Evolutionary conservation across 139 green algal species (phyloP), one percentile per base, ranked within the genome.

Genomic region (Parachlorella kessleri): DNA sequence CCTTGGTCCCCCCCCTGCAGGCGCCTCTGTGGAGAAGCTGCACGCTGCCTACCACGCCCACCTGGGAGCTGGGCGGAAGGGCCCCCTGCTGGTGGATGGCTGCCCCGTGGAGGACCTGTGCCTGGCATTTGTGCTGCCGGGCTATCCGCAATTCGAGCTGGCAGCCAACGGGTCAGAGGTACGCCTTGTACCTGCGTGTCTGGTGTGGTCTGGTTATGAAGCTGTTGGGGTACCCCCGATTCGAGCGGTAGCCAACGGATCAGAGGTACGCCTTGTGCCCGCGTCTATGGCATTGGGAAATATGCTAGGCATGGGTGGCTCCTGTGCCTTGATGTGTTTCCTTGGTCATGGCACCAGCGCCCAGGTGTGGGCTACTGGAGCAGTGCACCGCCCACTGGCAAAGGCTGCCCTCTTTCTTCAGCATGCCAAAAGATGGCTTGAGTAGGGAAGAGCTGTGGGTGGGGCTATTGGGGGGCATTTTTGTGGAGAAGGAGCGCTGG

Each of bases 131-230:
- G 94, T 92, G 10, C 85, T 99, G 63, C 96, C 96, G 24, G 96
- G 95, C 14, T 72, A 64, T 39, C 77, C 77, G 0, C 69, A 21
- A 2, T 78, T 73, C 70, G 38, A 55, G 18, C 70, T 83, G 55
- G 66, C 67, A 37, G 42, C 76, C 18, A 36, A 71, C 2, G 66
- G 76, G 6, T n/a, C 64, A 37, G 64, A 80, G 65, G 75, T 80
- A 32, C 24, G 28, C n/a, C n/a, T n/a, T n/a, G n/a, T n/a, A n/a
- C n/a, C n/a, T n/a, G n/a, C n/a, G n/a, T n/a, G n/a, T n/a, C n/a
- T n/a, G n/a, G n/a, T n/a, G n/a, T n/a, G n/a, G 91, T 86, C 93
- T 99, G n/a, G 88, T 88, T 32, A 99, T 98, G 84, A 94, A 92
- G 10, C 85, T 99, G 63, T 97, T 96, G 24, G 96, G 95, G 7